These are phyloP conservation scores for Daldinia grandis DNA, from an alignment of 495 filamentous ascomycete genomes.

Conservation along the genomic window DNA sequence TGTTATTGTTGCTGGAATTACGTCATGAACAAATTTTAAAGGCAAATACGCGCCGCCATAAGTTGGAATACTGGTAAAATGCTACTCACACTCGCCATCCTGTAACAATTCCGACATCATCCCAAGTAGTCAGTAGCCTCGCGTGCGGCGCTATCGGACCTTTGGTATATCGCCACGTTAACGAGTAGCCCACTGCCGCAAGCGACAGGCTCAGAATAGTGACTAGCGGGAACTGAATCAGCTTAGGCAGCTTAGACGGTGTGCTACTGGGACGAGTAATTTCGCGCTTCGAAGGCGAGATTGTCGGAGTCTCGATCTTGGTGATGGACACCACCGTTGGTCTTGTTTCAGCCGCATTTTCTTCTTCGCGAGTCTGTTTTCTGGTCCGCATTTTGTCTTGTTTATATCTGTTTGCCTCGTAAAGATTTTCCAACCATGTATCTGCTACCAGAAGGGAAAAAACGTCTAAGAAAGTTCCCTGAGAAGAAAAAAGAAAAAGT, in stretches of 20 bases:
- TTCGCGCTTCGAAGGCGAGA: conserved; percentile 21
- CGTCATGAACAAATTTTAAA: conserved; percentile 33
- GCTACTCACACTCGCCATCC: conserved; percentile 68
- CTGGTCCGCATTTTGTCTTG: conserved; percentile 34
- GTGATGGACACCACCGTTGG: conserved; percentile 36
- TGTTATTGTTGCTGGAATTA: conserved; percentile 35
- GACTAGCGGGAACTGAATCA: conserved; percentile 68
- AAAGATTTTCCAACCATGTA: neutral
- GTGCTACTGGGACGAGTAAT: conserved; percentile 1
- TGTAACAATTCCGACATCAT: conserved; percentile 67
- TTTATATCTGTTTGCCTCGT: neutral
- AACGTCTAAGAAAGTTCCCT: neutral
- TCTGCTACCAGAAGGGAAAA: neutral
- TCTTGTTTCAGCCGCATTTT: conserved; percentile 10
- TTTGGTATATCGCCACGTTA: conserved; percentile 57
- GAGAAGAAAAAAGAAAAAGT: neutral
- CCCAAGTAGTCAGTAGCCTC: conserved; percentile 65
- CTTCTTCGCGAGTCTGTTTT: conserved; percentile 39
- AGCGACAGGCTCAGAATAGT: conserved; percentile 69
- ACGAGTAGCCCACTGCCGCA: conserved; percentile 63
- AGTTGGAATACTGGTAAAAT: neutral
- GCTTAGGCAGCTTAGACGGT: conserved; percentile 58
- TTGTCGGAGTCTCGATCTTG: conserved; percentile 38
- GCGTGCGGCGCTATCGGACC: conserved; percentile 70
- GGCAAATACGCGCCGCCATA: neutral